These are phyloP conservation scores for thale cress (Arabidopsis thaliana) DNA, from an alignment of 345 rosid species.

Conservation along the genomic window TAIR10.1 NC_003070.9:29407501-29408000, in stretches of 20 bases:
- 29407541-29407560: background rate
- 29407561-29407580: background rate
- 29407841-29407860: background rate
- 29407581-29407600: background rate
- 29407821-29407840: background rate
- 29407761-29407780: background rate
- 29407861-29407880: background rate
- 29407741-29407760: background rate
- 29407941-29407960: conserved; percentile 27
- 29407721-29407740: conserved; percentile 11
- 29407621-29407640: background rate
- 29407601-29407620: background rate
- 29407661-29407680: background rate
- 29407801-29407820: background rate
- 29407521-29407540: conserved; percentile 2
- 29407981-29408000: conserved; percentile 34
- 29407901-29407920: conserved; percentile 36
- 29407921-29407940: conserved; percentile 12
- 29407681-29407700: conserved; percentile 25
- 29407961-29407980: conserved; percentile 25
- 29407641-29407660: background rate
- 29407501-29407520: background rate
- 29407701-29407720: background rate
- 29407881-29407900: conserved; percentile 18
- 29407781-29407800: background rate